Percentiles rank a stretch among this genome's conserved stretches.
Conservation (phyloP, 192 early-diverging fungal genomes). For the Mycoemilia scoparia region DNA sequence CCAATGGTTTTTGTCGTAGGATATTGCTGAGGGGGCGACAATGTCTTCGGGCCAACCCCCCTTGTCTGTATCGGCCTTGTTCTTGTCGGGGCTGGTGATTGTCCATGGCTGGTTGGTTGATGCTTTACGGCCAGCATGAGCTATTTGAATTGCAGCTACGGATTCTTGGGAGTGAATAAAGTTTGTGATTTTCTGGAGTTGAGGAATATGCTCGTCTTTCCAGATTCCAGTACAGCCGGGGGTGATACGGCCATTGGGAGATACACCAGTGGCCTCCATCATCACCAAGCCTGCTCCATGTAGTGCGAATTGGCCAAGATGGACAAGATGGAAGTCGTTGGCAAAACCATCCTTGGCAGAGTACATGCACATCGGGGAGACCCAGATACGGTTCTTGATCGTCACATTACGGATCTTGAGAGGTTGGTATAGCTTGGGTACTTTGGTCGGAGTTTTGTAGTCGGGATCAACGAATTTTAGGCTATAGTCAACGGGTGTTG, state of each 20-base stretch:
- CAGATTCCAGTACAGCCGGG: constrained; percentile 65
- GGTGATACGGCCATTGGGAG: constrained; percentile 57
- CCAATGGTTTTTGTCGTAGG: constrained; percentile 16
- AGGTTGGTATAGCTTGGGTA: constrained; percentile 44
- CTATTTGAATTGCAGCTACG: constrained; percentile 54
- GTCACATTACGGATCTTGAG: constrained; percentile 42
- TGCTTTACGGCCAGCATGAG: constrained; percentile 69
- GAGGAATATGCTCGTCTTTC: constrained; percentile 56
- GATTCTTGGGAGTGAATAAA: constrained; percentile 42
- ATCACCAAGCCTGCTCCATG: constrained; percentile 64
- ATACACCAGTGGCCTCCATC: constrained; percentile 58
- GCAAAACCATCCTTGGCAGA: constrained; percentile 42
- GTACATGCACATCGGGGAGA: constrained; percentile 78
- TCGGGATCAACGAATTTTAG: constrained; percentile 5
- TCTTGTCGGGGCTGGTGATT: too few species aligned
- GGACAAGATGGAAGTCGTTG: constrained; percentile 45
- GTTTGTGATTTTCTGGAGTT: constrained; percentile 31
- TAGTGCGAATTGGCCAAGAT: constrained; percentile 49
- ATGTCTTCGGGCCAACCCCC: constrained; percentile 63
- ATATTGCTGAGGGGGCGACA: constrained; percentile 37
- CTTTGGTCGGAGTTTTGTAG: too few species aligned
- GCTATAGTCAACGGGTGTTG: neutral
- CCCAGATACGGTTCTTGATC: constrained; percentile 55
- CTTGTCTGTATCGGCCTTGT: constrained; percentile 4
- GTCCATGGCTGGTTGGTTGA: constrained; percentile 14